Conservation (phyloP, 2,329 filamentous ascomycete species). For the Pseudocercospora eumusae region DNA sequence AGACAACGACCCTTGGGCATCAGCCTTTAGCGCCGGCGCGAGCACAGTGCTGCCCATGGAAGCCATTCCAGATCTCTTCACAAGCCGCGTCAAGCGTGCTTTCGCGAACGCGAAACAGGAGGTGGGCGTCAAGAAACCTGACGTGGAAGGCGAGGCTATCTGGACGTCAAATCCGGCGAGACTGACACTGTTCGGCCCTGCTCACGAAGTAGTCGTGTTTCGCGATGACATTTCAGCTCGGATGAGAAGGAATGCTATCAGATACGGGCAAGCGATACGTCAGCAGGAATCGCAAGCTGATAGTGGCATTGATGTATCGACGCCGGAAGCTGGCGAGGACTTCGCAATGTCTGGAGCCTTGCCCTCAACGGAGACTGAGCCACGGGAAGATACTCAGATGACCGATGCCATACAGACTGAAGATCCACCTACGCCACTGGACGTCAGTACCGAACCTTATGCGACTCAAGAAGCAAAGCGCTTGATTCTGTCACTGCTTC, state of each 20-base stretch:
- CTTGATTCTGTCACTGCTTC: conserved; percentile 84
- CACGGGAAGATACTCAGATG: conserved; percentile 23
- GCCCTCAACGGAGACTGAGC: conserved; percentile 27
- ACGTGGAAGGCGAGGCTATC: conserved; percentile 68
- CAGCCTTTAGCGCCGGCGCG: conserved; percentile 76
- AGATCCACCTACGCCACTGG: conserved; percentile 14
- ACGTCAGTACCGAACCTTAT: conserved; percentile 25
- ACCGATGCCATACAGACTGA: conserved; percentile 18
- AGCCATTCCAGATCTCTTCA: conserved; percentile 83
- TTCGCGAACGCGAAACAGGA: conserved; percentile 79
- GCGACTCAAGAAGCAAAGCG: conserved; percentile 37
- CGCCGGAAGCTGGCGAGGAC: conserved; percentile 19
- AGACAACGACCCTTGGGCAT: conserved; percentile 97
- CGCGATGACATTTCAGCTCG: conserved; percentile 82
- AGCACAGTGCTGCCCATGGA: conserved; percentile 69
- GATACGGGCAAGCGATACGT: conserved; percentile 57
- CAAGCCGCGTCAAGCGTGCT: conserved; percentile 76
- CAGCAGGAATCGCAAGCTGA: conserved; percentile 32
- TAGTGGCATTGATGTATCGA: conserved; percentile 18
- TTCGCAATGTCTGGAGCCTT: conserved; percentile 37
- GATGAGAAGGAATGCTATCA: conserved; percentile 73
- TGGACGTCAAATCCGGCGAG: conserved; percentile 89
- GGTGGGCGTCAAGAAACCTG: conserved; percentile 49
- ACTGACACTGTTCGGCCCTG: conserved; percentile 80
- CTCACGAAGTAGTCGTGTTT: conserved; percentile 83